phyloP scores from a whole-genome alignment of 441 rosid species.

The Flueggea neowawraea region DNA sequence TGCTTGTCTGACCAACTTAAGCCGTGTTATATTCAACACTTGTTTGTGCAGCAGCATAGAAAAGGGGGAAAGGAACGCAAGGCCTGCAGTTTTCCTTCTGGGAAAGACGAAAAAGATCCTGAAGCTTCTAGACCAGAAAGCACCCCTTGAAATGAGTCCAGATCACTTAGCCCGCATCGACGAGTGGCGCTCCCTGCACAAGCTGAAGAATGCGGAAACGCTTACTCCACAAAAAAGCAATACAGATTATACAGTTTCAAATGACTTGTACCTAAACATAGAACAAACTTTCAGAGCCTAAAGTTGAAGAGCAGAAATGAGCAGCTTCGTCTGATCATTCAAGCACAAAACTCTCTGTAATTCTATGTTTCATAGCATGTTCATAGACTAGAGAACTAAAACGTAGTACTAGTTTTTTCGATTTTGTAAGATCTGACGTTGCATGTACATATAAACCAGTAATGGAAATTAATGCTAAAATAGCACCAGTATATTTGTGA shows the following conservation, averaged over 20 bases:
- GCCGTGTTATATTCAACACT: constrained; percentile 35
- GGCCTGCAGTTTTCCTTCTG: constrained; percentile 51
- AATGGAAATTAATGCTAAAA: too few relatives aligned
- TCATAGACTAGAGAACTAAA: too few relatives aligned
- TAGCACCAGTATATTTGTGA: too few relatives aligned
- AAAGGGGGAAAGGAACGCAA: constrained; percentile 52
- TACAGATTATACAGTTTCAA: background rate
- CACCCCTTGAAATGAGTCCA: constrained; percentile 34
- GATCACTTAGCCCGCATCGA: constrained; percentile 47
- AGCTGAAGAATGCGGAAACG: constrained; percentile 13
- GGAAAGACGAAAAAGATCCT: constrained; percentile 55
- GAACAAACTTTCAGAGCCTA: constrained; percentile 19
- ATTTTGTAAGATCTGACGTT: too few relatives aligned
- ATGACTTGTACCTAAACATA: constrained; percentile 30
- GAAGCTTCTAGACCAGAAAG: constrained; percentile 40
- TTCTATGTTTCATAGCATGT: too few relatives aligned
- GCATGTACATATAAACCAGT: too few relatives aligned
- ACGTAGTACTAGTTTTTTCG: too few relatives aligned
- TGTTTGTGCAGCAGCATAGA: constrained; percentile 53
- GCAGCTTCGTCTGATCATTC: too few relatives aligned
- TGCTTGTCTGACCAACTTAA: constrained; percentile 76
- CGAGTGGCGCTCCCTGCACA: constrained; percentile 50
- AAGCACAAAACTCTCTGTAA: too few relatives aligned
- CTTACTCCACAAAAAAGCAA: constrained; percentile 13
- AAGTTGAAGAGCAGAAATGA: background rate